A percentile compares a stretch with the other conserved stretches of the same genome.
Evolutionary conservation across 164 flowering plant genomes (phyloP).

Genomic region (Taxillus chinensis): DNA sequence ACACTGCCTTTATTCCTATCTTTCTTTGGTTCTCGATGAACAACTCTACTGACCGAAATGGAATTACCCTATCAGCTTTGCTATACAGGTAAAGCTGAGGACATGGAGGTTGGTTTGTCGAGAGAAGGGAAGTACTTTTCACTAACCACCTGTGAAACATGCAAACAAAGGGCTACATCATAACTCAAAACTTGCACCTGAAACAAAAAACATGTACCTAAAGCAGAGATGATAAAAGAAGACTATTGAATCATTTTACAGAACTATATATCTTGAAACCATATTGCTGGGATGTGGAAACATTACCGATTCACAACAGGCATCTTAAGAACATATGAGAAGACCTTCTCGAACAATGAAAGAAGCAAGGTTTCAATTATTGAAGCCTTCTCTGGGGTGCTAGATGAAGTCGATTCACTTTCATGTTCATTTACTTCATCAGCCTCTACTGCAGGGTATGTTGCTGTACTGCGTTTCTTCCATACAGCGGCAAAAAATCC

Average conservation of each 20-base stretch:
- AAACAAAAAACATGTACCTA: background rate
- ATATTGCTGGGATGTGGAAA: background rate
- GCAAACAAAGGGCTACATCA: background rate
- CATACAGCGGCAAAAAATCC: conserved; percentile 83
- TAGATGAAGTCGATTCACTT: conserved; percentile 12
- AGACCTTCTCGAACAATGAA: conserved; percentile 47
- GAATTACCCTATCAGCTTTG: conserved; percentile 74
- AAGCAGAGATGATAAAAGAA: too few species aligned
- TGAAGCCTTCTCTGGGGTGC: conserved; percentile 21
- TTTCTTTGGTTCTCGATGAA: conserved; percentile 48
- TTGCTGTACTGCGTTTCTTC: conserved; percentile 57
- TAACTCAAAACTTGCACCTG: too few species aligned
- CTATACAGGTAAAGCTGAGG: conserved; percentile 93
- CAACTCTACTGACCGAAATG: conserved; percentile 44
- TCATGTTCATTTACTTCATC: conserved; percentile 17
- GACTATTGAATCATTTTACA: background rate
- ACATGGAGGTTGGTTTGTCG: conserved; percentile 51
- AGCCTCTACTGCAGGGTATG: conserved; percentile 19
- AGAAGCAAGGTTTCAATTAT: conserved; percentile 42
- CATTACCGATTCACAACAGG: conserved; percentile 64
- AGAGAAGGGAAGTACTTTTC: conserved; percentile 35
- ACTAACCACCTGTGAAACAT: conserved; percentile 48
- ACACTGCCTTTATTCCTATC: conserved; percentile 40
- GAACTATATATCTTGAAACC: background rate
- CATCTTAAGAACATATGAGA: conserved; percentile 37